Conservation (phyloP, 2,329 filamentous ascomycete genomes). For the Fusarium sp. region DNA sequence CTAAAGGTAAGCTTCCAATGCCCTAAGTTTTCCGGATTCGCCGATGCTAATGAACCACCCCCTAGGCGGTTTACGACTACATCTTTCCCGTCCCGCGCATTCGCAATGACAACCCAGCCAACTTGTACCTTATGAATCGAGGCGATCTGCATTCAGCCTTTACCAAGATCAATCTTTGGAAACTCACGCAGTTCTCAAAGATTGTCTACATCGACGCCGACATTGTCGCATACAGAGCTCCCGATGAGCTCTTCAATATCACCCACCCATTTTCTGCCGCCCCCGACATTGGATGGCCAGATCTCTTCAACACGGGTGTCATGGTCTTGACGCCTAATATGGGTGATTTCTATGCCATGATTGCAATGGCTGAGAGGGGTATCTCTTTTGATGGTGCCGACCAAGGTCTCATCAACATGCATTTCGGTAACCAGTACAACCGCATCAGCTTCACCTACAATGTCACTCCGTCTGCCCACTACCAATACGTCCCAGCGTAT, state of each 20-base stretch:
- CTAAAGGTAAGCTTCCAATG: conserved; percentile 71
- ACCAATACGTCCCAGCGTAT: conserved; percentile 97
- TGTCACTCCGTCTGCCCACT: conserved; percentile 94
- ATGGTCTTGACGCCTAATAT: conserved; percentile 91
- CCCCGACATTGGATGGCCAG: conserved; percentile 97
- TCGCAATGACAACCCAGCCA: conserved; percentile 80
- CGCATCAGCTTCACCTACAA: conserved; percentile 96
- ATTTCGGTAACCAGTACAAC: conserved; percentile 87
- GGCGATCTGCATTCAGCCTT: conserved; percentile 92
- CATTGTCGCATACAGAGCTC: conserved; percentile 88
- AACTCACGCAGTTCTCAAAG: conserved; percentile 87
- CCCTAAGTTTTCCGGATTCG: background rate
- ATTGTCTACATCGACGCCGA: conserved; percentile 97
- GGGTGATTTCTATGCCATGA: conserved; percentile 87
- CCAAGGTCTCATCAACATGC: conserved; percentile 94
- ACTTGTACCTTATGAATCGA: conserved; percentile 92
- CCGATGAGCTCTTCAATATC: conserved; percentile 89
- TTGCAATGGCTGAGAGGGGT: conserved; percentile 84
- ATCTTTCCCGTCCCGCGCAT: conserved; percentile 87
- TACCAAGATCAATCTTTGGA: conserved; percentile 97
- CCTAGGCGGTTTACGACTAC: conserved; percentile 85
- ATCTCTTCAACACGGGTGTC: conserved; percentile 97
- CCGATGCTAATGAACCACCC: conserved; percentile 16
- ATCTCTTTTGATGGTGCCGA: conserved; percentile 98
- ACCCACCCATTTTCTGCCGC: conserved; percentile 74